Evolutionary conservation across 2,329 filamentous ascomycete species (phyloP).

Genomic region (Exophiala phaeomuriformis): DNA sequence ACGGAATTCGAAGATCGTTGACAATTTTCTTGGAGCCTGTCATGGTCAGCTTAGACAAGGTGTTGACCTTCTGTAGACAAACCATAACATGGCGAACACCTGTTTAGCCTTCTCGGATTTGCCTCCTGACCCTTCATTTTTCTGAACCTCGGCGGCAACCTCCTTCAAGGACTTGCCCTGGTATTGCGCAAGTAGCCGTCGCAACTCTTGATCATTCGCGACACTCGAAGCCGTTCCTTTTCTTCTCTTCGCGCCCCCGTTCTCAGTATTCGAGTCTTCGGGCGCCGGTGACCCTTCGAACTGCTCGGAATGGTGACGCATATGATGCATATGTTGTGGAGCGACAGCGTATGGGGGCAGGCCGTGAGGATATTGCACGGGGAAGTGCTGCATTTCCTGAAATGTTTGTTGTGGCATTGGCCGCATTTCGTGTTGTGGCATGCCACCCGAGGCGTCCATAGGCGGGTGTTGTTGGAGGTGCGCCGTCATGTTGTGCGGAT

Average conservation of each 20-base stretch:
- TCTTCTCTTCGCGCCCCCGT: slow-evolving; percentile 35
- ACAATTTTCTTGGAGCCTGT: slow-evolving; percentile 43
- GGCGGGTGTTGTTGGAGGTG: slow-evolving; percentile 16
- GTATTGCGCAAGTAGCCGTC: slow-evolving; percentile 42
- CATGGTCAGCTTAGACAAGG: slow-evolving; percentile 5
- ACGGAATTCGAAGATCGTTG: slow-evolving; percentile 57
- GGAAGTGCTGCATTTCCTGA: slow-evolving; percentile 31
- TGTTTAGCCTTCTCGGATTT: slow-evolving; percentile 48
- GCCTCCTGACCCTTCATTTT: slow-evolving; percentile 43
- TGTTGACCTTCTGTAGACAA: slow-evolving; percentile 22
- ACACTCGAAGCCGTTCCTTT: slow-evolving; percentile 43
- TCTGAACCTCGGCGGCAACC: slow-evolving; percentile 44
- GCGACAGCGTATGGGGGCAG: slow-evolving; percentile 30
- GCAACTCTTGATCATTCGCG: slow-evolving; percentile 44
- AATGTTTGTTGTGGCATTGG: slow-evolving; percentile 24
- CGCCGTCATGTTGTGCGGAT: slow-evolving; percentile 18
- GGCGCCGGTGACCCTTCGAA: slow-evolving; percentile 36
- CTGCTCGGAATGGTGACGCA: slow-evolving; percentile 26
- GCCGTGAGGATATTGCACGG: slow-evolving; percentile 34
- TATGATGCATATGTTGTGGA: slow-evolving; percentile 32
- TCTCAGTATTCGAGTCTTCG: slow-evolving; percentile 38
- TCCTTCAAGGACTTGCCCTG: slow-evolving; percentile 41
- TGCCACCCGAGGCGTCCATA: slow-evolving; percentile 9
- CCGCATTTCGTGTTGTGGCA: slow-evolving; percentile 25
- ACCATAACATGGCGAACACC: slow-evolving; percentile 48